phyloP scores from a whole-genome alignment of 2,329 filamentous ascomycete species.

The Fusarium pseudoanthophilum region DNA sequence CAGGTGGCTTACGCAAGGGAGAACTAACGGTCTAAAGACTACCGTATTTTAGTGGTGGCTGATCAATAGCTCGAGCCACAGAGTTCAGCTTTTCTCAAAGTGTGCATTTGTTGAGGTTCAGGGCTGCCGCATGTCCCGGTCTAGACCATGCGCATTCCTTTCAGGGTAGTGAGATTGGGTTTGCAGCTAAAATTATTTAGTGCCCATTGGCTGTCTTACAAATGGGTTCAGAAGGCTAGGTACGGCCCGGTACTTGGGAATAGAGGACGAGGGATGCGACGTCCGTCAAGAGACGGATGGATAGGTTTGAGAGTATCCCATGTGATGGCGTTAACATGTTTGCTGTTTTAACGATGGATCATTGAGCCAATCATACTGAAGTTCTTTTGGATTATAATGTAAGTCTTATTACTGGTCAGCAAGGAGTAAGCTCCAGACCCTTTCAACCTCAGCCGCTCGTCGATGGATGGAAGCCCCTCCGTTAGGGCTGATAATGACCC shows the following conservation, averaged over 20 bases:
- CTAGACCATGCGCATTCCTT: constrained; percentile 5
- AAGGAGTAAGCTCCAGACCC: neutral
- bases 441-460: neutral
- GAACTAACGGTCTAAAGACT: neutral
- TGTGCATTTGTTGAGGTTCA: neutral
- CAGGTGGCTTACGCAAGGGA: neutral
- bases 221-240: neutral
- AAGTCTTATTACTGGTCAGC: neutral
- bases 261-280: neutral
- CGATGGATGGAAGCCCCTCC: neutral
- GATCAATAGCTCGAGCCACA: constrained; percentile 3
- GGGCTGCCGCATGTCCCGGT: neutral
- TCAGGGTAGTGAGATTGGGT: neutral
- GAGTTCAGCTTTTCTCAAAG: neutral
- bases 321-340: neutral
- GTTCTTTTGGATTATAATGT: neutral
- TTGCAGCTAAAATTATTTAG: neutral
- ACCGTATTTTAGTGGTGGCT: neutral
- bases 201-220: neutral
- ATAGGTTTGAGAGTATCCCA: neutral
- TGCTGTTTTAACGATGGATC: rapidly evolving
- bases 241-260: constrained; percentile 5
- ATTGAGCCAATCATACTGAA: neutral
- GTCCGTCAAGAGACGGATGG: neutral
- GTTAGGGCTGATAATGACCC: neutral